Base-by-base conservation (phyloP, 257 asterid species). In the Scutellaria barbata region DNA sequence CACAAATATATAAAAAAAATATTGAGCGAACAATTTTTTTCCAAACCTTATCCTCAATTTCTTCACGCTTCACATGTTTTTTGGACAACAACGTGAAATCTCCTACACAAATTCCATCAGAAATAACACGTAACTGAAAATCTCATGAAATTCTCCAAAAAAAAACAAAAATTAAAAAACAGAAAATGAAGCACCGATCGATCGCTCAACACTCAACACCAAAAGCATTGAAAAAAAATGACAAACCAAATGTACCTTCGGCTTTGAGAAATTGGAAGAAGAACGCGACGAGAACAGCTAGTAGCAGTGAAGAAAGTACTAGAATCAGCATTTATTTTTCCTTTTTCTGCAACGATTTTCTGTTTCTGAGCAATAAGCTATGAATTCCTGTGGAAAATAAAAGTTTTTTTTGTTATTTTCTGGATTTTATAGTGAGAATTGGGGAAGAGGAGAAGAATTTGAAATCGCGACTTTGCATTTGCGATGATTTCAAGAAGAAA, bases 31-130 rank as follows among this genome's bases (percentile, higher is more conserved):
- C 55, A 69, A 3, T 9, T 2, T 1, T 30, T 30, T 55, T 30
- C 61, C 76, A 8, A 46, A 90, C 97, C 95, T 91, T 94, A 81
- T 91, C 96, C 83, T 94, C 92, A 30, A 91, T 91, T 84, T 85
- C 93, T 70, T 89, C 88, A 25, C 90, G 89, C 80, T 94, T 91
- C 55, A 84, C 96, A 13, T 79, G 75, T 63, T 83, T 78, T 66
- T 77, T 94, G 25, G 96, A 89, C 83, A 91, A 69, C 79, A 94
- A 74, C 9, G 97, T 91, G 77, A 94, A 78, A 87, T 94, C 99
- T 71, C 92, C 98, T 91, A 85, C 17, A 53, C 8, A 74, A 71
- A 74, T 61, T 30, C 45, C 51, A 56, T 59, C 30, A 54, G 20
- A 9, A 39, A 33, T 3, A 68, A 7, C n/a, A 6, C 6, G 58